A percentile compares a stretch with the other conserved stretches of the same genome.
Evolutionary conservation across 805 yeast genomes (phyloP).

Genomic region (Spathaspora girioi): DNA sequence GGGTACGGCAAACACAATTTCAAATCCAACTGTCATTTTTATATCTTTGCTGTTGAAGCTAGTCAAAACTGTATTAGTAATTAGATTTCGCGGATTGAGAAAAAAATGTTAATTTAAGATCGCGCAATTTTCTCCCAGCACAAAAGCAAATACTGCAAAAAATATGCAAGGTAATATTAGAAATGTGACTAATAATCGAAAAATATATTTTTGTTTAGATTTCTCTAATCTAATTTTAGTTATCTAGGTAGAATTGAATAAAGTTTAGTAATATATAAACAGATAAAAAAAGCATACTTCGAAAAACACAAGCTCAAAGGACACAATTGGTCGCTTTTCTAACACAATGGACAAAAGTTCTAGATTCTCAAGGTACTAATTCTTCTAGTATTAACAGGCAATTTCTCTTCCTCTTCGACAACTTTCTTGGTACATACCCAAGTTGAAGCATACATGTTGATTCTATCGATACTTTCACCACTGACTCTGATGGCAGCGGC

Average conservation of each 20-base stretch:
- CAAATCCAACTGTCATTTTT: slow-evolving; percentile 18
- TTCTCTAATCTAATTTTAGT: neutral
- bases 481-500: slow-evolving; percentile 66
- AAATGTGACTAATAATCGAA: neutral
- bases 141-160: neutral
- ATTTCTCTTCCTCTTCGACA: slow-evolving; percentile 5
- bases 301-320: neutral
- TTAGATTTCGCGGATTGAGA: neutral
- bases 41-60: neutral
- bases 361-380: slow-evolving; percentile 46
- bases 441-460: slow-evolving; percentile 85
- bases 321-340: neutral
- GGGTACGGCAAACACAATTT: slow-evolving; percentile 83
- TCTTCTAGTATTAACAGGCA: slow-evolving; percentile 22
- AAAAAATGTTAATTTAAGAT: neutral
- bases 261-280: neutral
- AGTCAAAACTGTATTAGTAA: neutral
- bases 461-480: slow-evolving; percentile 70
- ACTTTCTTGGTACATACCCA: slow-evolving; percentile 69
- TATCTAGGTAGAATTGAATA: neutral
- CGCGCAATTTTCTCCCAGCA: neutral
- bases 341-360: neutral
- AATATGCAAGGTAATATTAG: neutral
- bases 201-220: neutral
- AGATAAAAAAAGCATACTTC: neutral